A percentile compares a stretch with the other conserved stretches of the same genome.
phyloP scores from a whole-genome alignment of 768 basidiomycete species.

The Omphalotus guepiniiformis region DNA sequence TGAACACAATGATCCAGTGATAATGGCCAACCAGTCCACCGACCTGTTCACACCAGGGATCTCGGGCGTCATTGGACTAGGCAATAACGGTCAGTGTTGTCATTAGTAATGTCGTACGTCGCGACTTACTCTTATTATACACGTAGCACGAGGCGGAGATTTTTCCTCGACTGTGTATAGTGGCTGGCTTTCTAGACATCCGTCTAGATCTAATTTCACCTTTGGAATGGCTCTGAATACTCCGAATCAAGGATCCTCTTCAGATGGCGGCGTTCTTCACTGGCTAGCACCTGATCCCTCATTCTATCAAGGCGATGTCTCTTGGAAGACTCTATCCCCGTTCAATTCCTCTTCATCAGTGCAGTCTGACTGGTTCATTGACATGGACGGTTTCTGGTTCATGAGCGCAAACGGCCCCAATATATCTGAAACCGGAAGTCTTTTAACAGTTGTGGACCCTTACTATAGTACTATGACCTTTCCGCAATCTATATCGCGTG shows the following conservation, averaged over 20 bases:
- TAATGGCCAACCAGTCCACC: constrained; percentile 24
- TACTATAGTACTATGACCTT: constrained; percentile 31
- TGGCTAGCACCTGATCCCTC: constrained; percentile 31
- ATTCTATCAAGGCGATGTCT: constrained; percentile 23
- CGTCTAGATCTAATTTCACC: constrained; percentile 26
- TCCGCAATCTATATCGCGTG: constrained; percentile 26
- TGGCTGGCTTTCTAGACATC: constrained; percentile 25
- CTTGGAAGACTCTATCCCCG: constrained; percentile 19
- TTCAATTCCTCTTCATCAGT: constrained; percentile 13
- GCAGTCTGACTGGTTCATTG: constrained; percentile 26
- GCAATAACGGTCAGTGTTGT: constrained; percentile 18
- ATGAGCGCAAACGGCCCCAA: constrained; percentile 10
- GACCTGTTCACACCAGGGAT: constrained; percentile 23
- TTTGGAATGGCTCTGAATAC: constrained; percentile 34
- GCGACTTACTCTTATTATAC: constrained; percentile 9
- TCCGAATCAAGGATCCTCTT: constrained; percentile 16
- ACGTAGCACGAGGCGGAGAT: constrained; percentile 11
- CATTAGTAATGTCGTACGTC: constrained; percentile 13
- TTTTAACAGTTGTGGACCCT: constrained; percentile 30
- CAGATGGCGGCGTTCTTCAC: constrained; percentile 31
- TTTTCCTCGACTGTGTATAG: constrained; percentile 25
- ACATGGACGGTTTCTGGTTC: constrained; percentile 29
- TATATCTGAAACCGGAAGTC: constrained; percentile 19
- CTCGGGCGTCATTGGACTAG: constrained; percentile 34
- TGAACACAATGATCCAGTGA: constrained; percentile 17